Evolutionary conservation across 139 green algal species (phyloP), one percentile per base, ranked within the genome.

Genomic region (Chlamydomonas sphaeroides): DNA sequence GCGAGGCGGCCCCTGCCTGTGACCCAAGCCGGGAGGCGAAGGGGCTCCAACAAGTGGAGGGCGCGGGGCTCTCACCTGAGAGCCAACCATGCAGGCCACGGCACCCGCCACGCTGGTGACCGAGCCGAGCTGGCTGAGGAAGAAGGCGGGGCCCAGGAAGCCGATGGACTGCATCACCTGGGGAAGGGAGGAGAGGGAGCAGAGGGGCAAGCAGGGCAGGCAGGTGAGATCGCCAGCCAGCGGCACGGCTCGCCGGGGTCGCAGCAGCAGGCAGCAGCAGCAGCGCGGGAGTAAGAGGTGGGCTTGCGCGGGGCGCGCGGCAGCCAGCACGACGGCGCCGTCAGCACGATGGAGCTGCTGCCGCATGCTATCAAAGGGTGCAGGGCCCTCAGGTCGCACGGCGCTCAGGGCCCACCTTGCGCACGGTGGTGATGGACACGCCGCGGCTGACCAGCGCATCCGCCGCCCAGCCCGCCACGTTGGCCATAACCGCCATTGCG

Each of bases 71-170:
- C 63, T 33, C 63, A 75, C 39, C 77, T 97, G 95, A 0, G 89
- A 84, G 35, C 90, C 93, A 93, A 98, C 97, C 96, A 99, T 99
- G 92, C 96, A 98, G 0, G 77, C 62, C n/a, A 98, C 96, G 23
- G 96, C 96, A 8, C 75, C 88, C 11, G 68, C 33, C 7, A 92
- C 84, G 10, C 80, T 94, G 30, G 82, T 86, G 21, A 98, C 92
- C 26, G 67, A 70, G 45, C 87, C 75, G 56, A 98, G 90, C 88
- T 96, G 93, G 18, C 93, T 94, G 26, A 99, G 90, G 92, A 96
- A 99, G 74, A 99, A 88, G 8, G 97, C 97, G 1, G 97, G 97
- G 35, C 97, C 97, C 79, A 98, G 84, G 91, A 99, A 99, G 32
- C 97, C 97, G 63, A 99, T 95, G 26, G 94, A 93, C 77, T 98